These are phyloP conservation scores for Nadsonia starkeyi-henricii DNA, from an alignment of 1,139 yeast genomes.

Conservation along the genomic window DNA sequence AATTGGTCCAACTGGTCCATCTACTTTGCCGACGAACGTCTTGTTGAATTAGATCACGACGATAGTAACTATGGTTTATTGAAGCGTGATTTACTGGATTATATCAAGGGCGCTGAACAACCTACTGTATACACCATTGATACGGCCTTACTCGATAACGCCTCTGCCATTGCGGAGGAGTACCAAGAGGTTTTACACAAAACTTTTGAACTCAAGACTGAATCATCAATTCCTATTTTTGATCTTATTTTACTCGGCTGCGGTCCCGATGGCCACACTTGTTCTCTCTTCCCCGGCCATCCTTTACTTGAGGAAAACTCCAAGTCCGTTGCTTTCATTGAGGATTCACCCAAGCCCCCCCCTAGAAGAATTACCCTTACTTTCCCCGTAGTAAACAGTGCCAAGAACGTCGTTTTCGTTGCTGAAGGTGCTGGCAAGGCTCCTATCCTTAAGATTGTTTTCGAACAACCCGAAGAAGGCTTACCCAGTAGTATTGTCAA, in stretches of 20 bases:
- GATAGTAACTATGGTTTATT: slow-evolving; percentile 60
- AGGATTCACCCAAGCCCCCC: slow-evolving; percentile 66
- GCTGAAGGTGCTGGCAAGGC: slow-evolving; percentile 86
- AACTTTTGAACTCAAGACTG: not conserved
- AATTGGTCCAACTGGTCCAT: slow-evolving; percentile 57
- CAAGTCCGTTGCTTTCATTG: slow-evolving; percentile 28
- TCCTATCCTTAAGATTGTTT: slow-evolving; percentile 54
- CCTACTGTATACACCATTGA: slow-evolving; percentile 41
- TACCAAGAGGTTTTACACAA: slow-evolving; percentile 30
- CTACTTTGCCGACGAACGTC: slow-evolving; percentile 58
- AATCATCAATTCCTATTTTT: not conserved
- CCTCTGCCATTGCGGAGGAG: slow-evolving; percentile 38
- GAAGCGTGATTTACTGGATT: slow-evolving; percentile 39
- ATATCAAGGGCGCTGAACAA: slow-evolving; percentile 16
- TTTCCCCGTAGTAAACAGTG: slow-evolving; percentile 44
- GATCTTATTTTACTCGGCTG: slow-evolving; percentile 91
- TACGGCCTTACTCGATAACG: slow-evolving; percentile 27
- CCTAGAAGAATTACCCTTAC: slow-evolving; percentile 65
- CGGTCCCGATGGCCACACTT: slow-evolving; percentile 75
- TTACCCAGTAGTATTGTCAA: slow-evolving; percentile 72
- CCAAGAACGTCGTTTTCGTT: slow-evolving; percentile 56
- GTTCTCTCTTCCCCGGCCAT: slow-evolving; percentile 54
- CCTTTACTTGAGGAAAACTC: slow-evolving; percentile 18
- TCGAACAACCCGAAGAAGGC: slow-evolving; percentile 35
- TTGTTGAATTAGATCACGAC: slow-evolving; percentile 50